Base-by-base conservation (phyloP, 352 stramenopile genomes). In the Phytophthora podocarpi region DNA sequence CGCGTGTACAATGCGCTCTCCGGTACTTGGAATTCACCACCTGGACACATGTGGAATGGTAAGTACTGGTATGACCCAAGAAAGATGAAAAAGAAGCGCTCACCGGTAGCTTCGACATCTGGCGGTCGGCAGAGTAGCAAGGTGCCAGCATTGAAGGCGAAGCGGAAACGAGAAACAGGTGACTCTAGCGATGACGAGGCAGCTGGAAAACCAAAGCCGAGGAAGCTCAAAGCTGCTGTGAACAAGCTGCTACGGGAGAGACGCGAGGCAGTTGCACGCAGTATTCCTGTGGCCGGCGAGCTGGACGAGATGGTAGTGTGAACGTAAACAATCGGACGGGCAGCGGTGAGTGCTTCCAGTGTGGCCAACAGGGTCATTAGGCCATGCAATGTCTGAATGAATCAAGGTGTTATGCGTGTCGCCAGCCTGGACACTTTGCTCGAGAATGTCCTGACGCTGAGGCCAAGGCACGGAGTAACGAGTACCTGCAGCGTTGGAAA, bases 351-450 rank as follows among this genome's bases (percentile, higher is more conserved):
- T n/a, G n/a, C n/a, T n/a, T n/a, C n/a, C n/a, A n/a, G n/a, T n/a
- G n/a, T n/a, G n/a, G n/a, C n/a, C n/a, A n/a, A n/a, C n/a, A n/a
- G n/a, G n/a, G n/a, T n/a, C n/a, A n/a, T n/a, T n/a, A n/a, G n/a
- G n/a, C n/a, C n/a, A n/a, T n/a, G n/a, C n/a, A n/a, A n/a, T n/a
- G n/a, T n/a, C n/a, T n/a, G n/a, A n/a, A n/a, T n/a, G n/a, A n/a
- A n/a, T n/a, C n/a, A n/a, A n/a, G n/a, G n/a, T n/a, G n/a, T n/a
- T n/a, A n/a, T n/a, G n/a, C n/a, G n/a, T n/a, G n/a, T n/a, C n/a
- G n/a, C n/a, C n/a, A n/a, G n/a, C n/a, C n/a, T n/a, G n/a, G 45
- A 32, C 45, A 53, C 28, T 51, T 51, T 27, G 43, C 43, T 1
- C 21, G 27, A 27, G 43, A 51, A 1, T 40, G 43, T 16, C n/a